Conservation (phyloP, 768 basidiomycete species). For the Mycena leptocephala region DNA sequence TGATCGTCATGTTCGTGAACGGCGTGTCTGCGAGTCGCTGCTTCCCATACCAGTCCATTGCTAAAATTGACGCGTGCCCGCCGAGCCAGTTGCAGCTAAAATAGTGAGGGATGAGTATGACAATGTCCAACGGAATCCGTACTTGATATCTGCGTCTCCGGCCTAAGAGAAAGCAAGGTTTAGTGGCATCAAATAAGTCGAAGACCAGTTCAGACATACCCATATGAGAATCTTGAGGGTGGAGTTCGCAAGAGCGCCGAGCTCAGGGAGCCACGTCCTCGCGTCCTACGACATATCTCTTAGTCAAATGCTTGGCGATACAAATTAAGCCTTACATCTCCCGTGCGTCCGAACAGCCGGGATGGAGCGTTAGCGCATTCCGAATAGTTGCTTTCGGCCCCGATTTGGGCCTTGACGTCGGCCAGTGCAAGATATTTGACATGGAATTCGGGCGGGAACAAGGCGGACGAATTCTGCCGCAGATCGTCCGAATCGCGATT, state of each 20-base stretch:
- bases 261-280: constrained; percentile 67
- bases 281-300: constrained; percentile 61
- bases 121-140: constrained; percentile 23
- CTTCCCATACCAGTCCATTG: constrained; percentile 66
- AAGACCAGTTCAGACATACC: constrained; percentile 47
- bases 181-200: neutral
- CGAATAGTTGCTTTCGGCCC: constrained; percentile 64
- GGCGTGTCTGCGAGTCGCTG: constrained; percentile 52
- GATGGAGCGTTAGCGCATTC: constrained; percentile 66
- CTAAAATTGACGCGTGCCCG: constrained; percentile 57
- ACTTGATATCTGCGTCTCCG: constrained; percentile 70
- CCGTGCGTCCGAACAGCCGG: constrained; percentile 63
- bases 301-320: neutral
- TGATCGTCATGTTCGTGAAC: constrained; percentile 71
- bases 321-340: constrained; percentile 59
- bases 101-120: neutral
- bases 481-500: constrained; percentile 71
- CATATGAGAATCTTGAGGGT: constrained; percentile 62
- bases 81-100: constrained; percentile 66
- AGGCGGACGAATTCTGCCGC: constrained; percentile 66
- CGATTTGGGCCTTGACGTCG: constrained; percentile 61
- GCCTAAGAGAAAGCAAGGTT: constrained; percentile 48
- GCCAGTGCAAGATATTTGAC: constrained; percentile 60
- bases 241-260: constrained; percentile 63
- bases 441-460: constrained; percentile 74